Evolutionary conservation across 2,329 filamentous ascomycete genomes (phyloP), one percentile per base, ranked within the genome.

Genomic region (Pezicula rhizophila): DNA sequence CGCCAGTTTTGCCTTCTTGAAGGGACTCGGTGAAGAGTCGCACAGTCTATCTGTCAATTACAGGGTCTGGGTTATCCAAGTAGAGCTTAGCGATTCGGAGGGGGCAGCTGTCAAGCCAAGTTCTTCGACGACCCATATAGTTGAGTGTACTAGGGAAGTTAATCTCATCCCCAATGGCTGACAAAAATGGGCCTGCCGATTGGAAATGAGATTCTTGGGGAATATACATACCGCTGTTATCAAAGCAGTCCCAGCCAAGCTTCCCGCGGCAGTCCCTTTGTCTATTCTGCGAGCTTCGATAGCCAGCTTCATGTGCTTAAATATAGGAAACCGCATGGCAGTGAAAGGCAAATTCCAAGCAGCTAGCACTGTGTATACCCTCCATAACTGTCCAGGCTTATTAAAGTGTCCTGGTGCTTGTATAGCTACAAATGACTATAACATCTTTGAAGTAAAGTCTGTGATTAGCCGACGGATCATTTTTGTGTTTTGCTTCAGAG

Each of bases 401-500:
- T 52, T 70, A 62, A 87, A 85, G 23, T 72, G 71, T 14, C 67
- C 64, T 8, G 85, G 64, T 0, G 81, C 81, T 63, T 79, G 67
- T 5, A 82, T 40, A 66, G 66, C 66, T 71, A 74, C 49, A 65
- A 17, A 40, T 70, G 54, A 80, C 65, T 1, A 74, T 73, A 54
- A 55, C 2, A 49, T 41, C 60, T 64, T 48, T 60, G 60, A 48
- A 34, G 33, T 34, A 35, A 55, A 14, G 53, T 61, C 28, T 61
- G 41, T 25, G 33, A 51, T 48, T 12, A 59, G 62, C 8, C 53
- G 60, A 18, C 72, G 72, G 1, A 93, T 73, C 78, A 96, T 90
- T 66, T 96, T 90, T 0, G 91, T 89, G 66, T 96, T 96, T 64
- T 95, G 90, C 70, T 96, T 96, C 54, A 96, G 80, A 7, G 95